These are phyloP conservation scores for Cryptococcus jaspeensis DNA, from an alignment of 1,284 basidiomycete species.

Conservation along the genomic window DNA sequence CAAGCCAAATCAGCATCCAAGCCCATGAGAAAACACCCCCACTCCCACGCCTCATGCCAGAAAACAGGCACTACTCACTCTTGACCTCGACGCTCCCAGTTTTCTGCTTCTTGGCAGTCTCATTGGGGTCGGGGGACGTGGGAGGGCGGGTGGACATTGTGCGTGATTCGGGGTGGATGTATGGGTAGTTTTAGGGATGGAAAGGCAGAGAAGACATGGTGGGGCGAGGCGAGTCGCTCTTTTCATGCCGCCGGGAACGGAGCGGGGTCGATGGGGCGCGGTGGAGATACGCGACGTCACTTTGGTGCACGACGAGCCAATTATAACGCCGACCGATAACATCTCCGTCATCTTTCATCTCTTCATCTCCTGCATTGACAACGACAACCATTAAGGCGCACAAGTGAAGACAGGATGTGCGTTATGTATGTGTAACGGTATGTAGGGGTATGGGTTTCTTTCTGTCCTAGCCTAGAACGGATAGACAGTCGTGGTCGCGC, in stretches of 20 bases:
- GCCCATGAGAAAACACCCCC: neutral
- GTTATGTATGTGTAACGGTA: too few relatives aligned
- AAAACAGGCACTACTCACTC: conserved; percentile 23
- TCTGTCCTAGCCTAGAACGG: too few relatives aligned
- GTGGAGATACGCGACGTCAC: conserved; percentile 5
- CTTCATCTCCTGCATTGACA: neutral
- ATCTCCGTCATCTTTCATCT: too few relatives aligned
- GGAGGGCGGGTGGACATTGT: conserved; percentile 26
- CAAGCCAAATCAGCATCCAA: conserved; percentile 1
- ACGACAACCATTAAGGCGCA: too few relatives aligned
- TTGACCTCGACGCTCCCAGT: conserved; percentile 32
- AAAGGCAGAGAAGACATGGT: neutral
- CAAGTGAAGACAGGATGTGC: too few relatives aligned
- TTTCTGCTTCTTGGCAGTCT: conserved; percentile 38
- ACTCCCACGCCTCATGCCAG: neutral
- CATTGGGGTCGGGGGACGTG: conserved; percentile 25
- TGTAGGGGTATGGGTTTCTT: too few relatives aligned
- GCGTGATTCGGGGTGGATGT: neutral
- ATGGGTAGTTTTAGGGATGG: neutral
- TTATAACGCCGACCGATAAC: too few relatives aligned
- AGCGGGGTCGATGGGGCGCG: neutral
- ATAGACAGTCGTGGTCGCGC: too few relatives aligned
- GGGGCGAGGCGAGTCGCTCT: too few relatives aligned
- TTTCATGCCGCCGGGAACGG: neutral
- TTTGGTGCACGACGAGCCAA: neutral